A percentile compares a stretch with the other conserved stretches of the same genome.
phyloP scores from a whole-genome alignment of 331 rosid species.

The Telfairia occidentalis region DNA sequence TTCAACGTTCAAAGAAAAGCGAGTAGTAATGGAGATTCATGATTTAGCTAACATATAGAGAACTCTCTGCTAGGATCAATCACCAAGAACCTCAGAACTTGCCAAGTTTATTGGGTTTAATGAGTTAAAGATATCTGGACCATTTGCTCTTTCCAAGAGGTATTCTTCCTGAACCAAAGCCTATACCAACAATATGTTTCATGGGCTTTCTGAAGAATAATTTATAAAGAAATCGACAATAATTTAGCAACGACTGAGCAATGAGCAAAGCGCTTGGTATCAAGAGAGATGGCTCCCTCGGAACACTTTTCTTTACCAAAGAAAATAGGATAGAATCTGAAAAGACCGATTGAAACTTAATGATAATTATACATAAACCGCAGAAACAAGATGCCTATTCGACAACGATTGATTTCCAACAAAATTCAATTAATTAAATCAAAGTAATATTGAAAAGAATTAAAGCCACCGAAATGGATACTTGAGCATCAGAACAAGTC shows the following conservation, averaged over 20 bases:
- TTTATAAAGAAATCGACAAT: background rate
- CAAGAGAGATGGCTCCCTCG: background rate
- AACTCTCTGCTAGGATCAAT: background rate
- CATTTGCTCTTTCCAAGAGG: background rate
- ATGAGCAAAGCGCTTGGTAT: background rate
- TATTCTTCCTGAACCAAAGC: background rate
- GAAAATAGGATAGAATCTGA: background rate
- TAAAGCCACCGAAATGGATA: background rate
- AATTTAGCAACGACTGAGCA: background rate
- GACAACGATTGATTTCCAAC: background rate
- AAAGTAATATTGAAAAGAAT: background rate
- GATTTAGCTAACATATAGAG: background rate
- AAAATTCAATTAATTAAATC: background rate
- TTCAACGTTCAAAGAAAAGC: background rate
- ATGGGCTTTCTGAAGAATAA: background rate
- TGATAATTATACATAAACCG: background rate
- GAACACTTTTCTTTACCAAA: slow-evolving; percentile 1
- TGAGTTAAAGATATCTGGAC: background rate
- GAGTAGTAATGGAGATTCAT: background rate
- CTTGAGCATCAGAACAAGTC: background rate
- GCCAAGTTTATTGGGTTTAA: background rate
- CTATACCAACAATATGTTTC: background rate
- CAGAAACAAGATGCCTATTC: background rate
- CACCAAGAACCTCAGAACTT: background rate
- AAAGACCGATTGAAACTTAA: background rate